A percentile compares a stretch with the other conserved stretches of the same genome.
Conservation (phyloP, 768 basidiomycete species). For the Termitomyces sp. region DNA sequence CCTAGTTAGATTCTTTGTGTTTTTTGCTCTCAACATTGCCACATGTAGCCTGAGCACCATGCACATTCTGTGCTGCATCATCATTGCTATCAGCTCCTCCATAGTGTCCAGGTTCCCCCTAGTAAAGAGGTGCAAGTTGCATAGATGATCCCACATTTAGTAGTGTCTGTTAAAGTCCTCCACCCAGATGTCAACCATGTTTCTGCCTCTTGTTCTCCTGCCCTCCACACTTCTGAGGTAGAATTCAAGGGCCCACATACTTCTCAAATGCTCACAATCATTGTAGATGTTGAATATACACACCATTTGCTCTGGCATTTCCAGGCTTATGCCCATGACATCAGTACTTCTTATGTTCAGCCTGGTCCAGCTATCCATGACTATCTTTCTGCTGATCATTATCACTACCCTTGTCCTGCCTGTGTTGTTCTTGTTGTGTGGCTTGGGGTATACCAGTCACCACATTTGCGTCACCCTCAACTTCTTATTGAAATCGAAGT, state of each 20-base stretch:
- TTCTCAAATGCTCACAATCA: neutral
- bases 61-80: neutral
- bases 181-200: constrained; percentile 16
- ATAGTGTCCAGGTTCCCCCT: constrained; percentile 3
- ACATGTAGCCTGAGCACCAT: neutral
- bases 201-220: neutral
- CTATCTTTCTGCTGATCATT: no score
- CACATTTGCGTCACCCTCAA: neutral
- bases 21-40: neutral
- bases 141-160: constrained; percentile 31
- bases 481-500: neutral
- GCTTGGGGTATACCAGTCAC: neutral
- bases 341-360: neutral
- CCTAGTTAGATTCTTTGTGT: neutral
- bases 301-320: neutral
- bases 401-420: no score
- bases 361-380: neutral
- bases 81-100: constrained; percentile 7
- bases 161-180: constrained; percentile 40
- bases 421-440: neutral
- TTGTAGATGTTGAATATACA: neutral
- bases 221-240: neutral
- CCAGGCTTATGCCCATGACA: neutral
- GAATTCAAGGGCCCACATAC: neutral
- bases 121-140: constrained; percentile 25